phyloP scores from a whole-genome alignment of 2,329 filamentous ascomycete genomes.

The Sclerotinia minor region DNA sequence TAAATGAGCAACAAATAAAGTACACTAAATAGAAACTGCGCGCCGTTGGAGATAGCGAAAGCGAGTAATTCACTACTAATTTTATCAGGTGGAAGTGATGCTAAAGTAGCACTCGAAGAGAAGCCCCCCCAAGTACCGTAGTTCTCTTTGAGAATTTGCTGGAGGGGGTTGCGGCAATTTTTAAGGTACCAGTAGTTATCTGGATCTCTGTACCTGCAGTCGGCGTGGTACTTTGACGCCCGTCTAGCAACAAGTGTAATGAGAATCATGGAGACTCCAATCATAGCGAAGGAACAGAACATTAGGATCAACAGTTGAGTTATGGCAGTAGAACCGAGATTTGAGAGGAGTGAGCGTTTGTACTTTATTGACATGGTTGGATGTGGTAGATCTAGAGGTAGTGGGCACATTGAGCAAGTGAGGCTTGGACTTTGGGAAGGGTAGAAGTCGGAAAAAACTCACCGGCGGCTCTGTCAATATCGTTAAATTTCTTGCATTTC shows the following conservation, averaged over 20 bases:
- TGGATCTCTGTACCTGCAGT: neutral
- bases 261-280: constrained; percentile 27
- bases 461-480: constrained; percentile 30
- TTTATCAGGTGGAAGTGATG: constrained; percentile 26
- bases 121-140: constrained; percentile 33
- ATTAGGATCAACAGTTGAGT: constrained; percentile 33
- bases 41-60: constrained; percentile 33
- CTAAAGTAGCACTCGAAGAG: constrained; percentile 27
- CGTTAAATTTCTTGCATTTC: constrained; percentile 35
- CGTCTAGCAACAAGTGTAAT: constrained; percentile 20
- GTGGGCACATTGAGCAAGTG: no score
- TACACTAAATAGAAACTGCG: constrained; percentile 31
- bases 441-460: neutral
- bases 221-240: neutral
- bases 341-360: constrained; percentile 32
- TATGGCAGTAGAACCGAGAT: constrained; percentile 31
- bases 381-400: constrained; percentile 28
- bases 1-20: constrained; percentile 33
- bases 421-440: neutral
- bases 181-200: fast-evolving
- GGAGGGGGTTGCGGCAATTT: constrained; percentile 7
- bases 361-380: constrained; percentile 35
- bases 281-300: constrained; percentile 29
- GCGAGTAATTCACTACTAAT: constrained; percentile 29
- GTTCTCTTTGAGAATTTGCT: constrained; percentile 1